These are phyloP conservation scores for Athelia sp. DNA, from an alignment of 1,284 basidiomycete species.

Conservation along the genomic window DNA sequence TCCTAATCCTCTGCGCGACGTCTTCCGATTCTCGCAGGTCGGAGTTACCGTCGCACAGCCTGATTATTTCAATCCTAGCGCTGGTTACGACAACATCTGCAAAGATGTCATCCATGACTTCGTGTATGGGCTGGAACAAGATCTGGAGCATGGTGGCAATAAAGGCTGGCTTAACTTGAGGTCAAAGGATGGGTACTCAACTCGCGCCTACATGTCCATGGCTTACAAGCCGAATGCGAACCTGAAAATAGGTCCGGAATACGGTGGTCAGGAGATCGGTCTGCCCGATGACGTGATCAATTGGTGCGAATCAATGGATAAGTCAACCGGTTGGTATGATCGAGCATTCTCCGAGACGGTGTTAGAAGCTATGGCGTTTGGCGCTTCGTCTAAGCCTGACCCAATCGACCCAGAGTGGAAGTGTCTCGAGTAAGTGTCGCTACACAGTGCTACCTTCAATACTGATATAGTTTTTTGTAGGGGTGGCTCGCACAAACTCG, in stretches of 20 bases:
- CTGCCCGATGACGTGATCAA: constrained; percentile 17
- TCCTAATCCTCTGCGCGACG: not conserved
- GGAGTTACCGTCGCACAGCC: not conserved
- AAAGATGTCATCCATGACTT: constrained; percentile 4
- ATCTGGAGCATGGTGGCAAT: constrained; percentile 6
- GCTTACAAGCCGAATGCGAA: not conserved
- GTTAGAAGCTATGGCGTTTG: constrained; percentile 2
- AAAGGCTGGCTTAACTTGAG: constrained; percentile 21
- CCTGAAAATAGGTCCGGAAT: constrained; percentile 6
- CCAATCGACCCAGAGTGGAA: constrained; percentile 6
- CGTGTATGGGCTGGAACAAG: constrained; percentile 6
- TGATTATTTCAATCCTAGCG: constrained; percentile 4
- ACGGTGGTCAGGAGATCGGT: constrained; percentile 6
- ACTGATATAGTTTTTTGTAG: constrained; percentile 1
- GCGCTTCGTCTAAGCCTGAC: not conserved
- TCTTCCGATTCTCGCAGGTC: not conserved
- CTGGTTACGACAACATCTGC: constrained; percentile 6
- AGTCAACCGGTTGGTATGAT: constrained; percentile 19
- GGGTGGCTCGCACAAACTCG: constrained; percentile 13
- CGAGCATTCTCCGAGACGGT: constrained; percentile 18
- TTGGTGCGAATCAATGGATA: constrained; percentile 22
- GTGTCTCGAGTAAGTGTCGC: constrained; percentile 5
- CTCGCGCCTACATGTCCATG: constrained; percentile 15
- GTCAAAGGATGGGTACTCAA: constrained; percentile 19
- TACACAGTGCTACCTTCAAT: not conserved